A percentile compares a stretch with the other conserved stretches of the same genome.
Conservation (phyloP, 805 yeast genomes). For the Candida silvicultrix region DNA sequence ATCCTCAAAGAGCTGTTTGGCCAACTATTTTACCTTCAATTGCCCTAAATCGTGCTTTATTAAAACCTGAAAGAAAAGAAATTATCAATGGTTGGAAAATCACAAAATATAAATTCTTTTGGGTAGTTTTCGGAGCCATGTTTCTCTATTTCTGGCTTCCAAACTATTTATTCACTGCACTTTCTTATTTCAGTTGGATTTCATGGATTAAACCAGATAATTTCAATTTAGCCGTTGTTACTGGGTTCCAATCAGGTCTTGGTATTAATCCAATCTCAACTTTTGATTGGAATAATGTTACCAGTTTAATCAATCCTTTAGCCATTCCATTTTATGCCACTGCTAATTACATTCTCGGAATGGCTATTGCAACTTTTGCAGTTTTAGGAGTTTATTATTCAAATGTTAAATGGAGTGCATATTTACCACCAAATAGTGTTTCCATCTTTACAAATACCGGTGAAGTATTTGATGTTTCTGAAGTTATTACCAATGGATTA, state of each 20-base stretch:
- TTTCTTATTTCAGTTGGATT: conserved; percentile 46
- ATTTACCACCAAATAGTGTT: conserved; percentile 41
- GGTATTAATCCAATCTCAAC: conserved; percentile 50
- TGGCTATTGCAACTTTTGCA: conserved; percentile 25
- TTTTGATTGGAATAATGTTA: conserved; percentile 44
- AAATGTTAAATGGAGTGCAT: conserved; percentile 33
- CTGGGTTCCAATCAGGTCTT: conserved; percentile 40
- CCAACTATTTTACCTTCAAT: conserved; percentile 42
- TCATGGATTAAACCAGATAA: conserved; percentile 52
- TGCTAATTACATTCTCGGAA: conserved; percentile 28
- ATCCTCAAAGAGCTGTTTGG: conserved; percentile 49
- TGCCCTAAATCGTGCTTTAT: conserved; percentile 42
- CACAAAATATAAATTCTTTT: conserved; percentile 28
- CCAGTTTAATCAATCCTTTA: conserved; percentile 35
- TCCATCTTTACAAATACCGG: conserved; percentile 47
- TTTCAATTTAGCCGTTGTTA: conserved; percentile 39
- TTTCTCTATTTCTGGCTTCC: conserved; percentile 42
- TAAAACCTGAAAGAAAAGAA: conserved; percentile 29
- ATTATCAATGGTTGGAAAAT: conserved; percentile 28
- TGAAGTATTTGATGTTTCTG: conserved; percentile 36
- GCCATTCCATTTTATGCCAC: conserved; percentile 37
- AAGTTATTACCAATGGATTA: conserved; percentile 37
- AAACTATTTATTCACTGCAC: conserved; percentile 33
- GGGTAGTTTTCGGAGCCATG: conserved; percentile 25
- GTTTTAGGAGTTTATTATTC: conserved; percentile 33